Evolutionary conservation across 2,329 filamentous ascomycete species (phyloP).

Genomic region (Trichoderma sp.): DNA sequence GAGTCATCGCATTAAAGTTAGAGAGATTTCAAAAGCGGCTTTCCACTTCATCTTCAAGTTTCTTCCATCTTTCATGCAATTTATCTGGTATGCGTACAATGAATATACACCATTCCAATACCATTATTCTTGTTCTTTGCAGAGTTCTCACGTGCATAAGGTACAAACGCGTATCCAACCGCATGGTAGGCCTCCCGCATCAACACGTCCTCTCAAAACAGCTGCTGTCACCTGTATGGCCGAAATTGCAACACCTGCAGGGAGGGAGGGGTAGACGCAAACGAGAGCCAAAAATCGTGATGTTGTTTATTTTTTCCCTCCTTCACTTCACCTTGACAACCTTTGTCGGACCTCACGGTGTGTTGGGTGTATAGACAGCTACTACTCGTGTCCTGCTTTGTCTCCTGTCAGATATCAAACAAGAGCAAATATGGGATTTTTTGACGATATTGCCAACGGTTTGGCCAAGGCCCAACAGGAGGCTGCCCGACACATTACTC

Average conservation of each 20-base stretch:
- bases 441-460: background rate
- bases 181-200: background rate
- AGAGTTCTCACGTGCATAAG: background rate
- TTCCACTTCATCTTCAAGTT: background rate
- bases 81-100: background rate
- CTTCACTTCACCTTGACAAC: background rate
- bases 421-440: background rate
- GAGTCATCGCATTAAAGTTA: background rate
- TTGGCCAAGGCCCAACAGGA: background rate
- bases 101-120: background rate
- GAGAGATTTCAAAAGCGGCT: background rate
- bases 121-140: background rate
- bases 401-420: background rate
- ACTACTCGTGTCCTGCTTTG: fast-evolving
- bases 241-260: background rate
- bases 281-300: background rate
- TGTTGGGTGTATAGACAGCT: background rate
- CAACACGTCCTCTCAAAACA: background rate
- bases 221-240: background rate
- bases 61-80: background rate
- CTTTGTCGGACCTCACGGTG: background rate
- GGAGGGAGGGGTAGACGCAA: background rate
- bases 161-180: background rate
- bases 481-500: background rate
- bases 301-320: background rate